Conservation (phyloP, 441 rosid genomes). For the Gossypium aridum region DNA sequence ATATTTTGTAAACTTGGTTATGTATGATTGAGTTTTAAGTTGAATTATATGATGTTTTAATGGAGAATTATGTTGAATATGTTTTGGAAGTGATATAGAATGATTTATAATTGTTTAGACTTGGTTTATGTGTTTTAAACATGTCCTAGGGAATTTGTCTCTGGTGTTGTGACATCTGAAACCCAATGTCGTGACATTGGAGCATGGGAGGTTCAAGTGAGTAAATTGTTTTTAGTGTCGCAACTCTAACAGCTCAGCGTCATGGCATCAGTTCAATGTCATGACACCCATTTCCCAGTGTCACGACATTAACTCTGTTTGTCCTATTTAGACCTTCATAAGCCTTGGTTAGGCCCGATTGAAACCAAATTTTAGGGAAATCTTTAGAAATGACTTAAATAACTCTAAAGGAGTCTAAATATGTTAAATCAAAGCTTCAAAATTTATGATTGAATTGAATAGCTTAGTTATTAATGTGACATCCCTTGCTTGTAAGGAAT, state of each 20-base stretch:
- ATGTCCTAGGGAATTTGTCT: neutral
- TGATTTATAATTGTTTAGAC: neutral
- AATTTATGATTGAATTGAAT: neutral
- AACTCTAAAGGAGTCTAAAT: neutral
- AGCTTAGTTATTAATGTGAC: neutral
- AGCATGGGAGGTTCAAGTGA: neutral
- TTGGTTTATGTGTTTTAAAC: neutral
- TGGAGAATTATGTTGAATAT: neutral
- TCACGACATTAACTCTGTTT: neutral
- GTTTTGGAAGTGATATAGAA: neutral
- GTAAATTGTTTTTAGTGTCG: neutral
- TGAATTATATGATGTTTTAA: neutral
- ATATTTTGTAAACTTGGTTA: no score
- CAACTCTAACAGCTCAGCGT: neutral
- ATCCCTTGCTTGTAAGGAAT: neutral
- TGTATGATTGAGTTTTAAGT: neutral
- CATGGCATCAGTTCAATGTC: neutral
- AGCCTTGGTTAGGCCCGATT: neutral
- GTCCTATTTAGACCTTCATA: neutral
- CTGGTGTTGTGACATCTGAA: neutral
- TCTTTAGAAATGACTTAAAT: neutral
- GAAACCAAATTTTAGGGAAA: neutral
- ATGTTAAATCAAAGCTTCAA: neutral
- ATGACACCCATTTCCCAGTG: neutral
- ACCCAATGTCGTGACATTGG: neutral